Conservation (phyloP, 1,284 basidiomycete genomes). For the Trametes pubescens region DNA sequence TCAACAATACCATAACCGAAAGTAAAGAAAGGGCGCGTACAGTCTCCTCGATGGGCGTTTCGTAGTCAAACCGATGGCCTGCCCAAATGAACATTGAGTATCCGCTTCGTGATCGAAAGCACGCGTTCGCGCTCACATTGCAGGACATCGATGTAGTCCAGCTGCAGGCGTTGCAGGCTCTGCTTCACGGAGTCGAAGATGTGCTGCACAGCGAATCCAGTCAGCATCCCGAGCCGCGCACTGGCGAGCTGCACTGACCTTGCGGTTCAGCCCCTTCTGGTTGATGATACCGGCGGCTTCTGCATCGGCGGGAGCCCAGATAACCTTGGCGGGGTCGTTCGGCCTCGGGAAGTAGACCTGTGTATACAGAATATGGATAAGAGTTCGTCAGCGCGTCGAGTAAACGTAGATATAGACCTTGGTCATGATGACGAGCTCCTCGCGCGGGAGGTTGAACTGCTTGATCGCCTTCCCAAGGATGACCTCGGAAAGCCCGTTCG, state of each 20-base stretch:
- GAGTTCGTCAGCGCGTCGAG: neutral
- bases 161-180: slow-evolving; percentile 68
- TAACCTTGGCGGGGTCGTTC: slow-evolving; percentile 44
- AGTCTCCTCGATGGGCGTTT: slow-evolving; percentile 43
- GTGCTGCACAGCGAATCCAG: slow-evolving; percentile 47
- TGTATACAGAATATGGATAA: no score
- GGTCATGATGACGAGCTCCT: slow-evolving; percentile 83
- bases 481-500: slow-evolving; percentile 60
- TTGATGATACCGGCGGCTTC: slow-evolving; percentile 42
- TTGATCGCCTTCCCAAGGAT: slow-evolving; percentile 86
- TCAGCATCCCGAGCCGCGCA: slow-evolving; percentile 7
- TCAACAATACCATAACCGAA: no score
- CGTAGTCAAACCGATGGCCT: slow-evolving; percentile 42
- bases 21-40: slow-evolving; percentile 24
- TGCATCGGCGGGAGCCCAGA: slow-evolving; percentile 5
- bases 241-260: slow-evolving; percentile 30
- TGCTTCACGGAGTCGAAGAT: slow-evolving; percentile 79
- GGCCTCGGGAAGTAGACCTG: slow-evolving; percentile 24
- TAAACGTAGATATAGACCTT: slow-evolving; percentile 54
- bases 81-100: neutral
- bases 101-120: neutral
- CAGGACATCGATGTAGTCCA: slow-evolving; percentile 76
- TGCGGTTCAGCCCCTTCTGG: slow-evolving; percentile 45
- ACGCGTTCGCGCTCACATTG: slow-evolving; percentile 51
- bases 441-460: slow-evolving; percentile 73